Conservation (phyloP, 805 yeast genomes). For the Hyphopichia homilentoma region DNA sequence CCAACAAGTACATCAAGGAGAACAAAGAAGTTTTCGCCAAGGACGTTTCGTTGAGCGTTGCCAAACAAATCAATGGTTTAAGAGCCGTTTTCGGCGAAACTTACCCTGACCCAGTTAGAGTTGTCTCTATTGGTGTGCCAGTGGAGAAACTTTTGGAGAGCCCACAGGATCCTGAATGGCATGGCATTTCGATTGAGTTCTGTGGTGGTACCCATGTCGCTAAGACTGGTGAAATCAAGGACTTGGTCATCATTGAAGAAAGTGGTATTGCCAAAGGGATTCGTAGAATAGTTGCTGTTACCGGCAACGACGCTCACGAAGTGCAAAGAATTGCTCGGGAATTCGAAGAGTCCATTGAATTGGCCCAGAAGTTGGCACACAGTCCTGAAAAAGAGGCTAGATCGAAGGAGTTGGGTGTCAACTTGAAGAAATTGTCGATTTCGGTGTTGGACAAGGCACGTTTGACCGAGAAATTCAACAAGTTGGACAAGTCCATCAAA, state of each 20-base stretch:
- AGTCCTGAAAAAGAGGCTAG: constrained; percentile 77
- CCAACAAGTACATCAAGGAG: constrained; percentile 66
- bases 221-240: constrained; percentile 90
- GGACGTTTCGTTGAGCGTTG: constrained; percentile 72
- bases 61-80: constrained; percentile 74
- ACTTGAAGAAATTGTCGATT: constrained; percentile 75
- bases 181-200: constrained; percentile 78
- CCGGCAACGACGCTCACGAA: constrained; percentile 85
- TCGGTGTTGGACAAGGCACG: constrained; percentile 77
- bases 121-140: constrained; percentile 90
- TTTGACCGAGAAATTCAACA: constrained; percentile 68
- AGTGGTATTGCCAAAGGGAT: constrained; percentile 98
- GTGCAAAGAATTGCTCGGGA: constrained; percentile 83
- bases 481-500: constrained; percentile 80
- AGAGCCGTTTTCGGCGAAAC: constrained; percentile 99
- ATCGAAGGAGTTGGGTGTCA: constrained; percentile 80
- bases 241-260: constrained; percentile 86
- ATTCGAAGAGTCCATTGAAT: constrained; percentile 57
- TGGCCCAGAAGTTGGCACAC: constrained; percentile 60
- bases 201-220: constrained; percentile 99
- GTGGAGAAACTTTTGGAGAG: constrained; percentile 73
- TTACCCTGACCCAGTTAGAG: constrained; percentile 98
- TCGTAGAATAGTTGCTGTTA: constrained; percentile 95
- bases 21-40: constrained; percentile 74
- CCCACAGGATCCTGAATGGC: constrained; percentile 77